Evolutionary conservation across 2,329 filamentous ascomycete species (phyloP).

Genomic region (Aspergillus sp.): DNA sequence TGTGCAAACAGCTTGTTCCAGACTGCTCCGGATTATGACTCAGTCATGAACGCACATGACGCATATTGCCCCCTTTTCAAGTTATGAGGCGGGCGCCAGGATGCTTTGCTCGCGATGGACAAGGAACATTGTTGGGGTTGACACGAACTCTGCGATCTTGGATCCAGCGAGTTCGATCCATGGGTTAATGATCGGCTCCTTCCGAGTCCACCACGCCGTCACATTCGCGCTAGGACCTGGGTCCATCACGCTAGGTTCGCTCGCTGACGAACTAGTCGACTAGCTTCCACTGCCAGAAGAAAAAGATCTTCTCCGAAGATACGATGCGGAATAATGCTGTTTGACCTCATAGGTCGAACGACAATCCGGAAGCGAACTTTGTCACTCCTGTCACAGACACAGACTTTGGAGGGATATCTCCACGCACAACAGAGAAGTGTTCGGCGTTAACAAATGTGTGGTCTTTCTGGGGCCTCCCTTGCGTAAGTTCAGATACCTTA

Average conservation of each 20-base stretch:
- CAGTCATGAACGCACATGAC: not conserved
- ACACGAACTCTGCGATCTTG: not conserved
- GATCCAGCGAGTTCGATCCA: not conserved
- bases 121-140: not conserved
- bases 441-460: not conserved
- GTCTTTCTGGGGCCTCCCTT: not conserved
- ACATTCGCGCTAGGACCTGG: conserved; percentile 1
- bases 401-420: not conserved
- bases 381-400: not conserved
- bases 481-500: not conserved
- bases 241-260: conserved; percentile 5
- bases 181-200: conserved; percentile 13
- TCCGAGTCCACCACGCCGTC: conserved; percentile 4
- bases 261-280: conserved; percentile 1
- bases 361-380: not conserved
- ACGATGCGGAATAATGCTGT: too few relatives aligned
- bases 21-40: too few relatives aligned
- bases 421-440: not conserved
- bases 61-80: not conserved
- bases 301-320: not conserved
- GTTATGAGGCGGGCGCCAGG: not conserved
- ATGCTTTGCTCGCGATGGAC: not conserved
- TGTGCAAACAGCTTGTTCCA: too few relatives aligned
- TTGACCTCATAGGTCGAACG: not conserved
- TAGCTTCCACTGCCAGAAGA: not conserved